Evolutionary conservation across 306 rosid species (phyloP), one percentile per base, ranked within the genome.

Genomic region (Rosa multiflora): DNA sequence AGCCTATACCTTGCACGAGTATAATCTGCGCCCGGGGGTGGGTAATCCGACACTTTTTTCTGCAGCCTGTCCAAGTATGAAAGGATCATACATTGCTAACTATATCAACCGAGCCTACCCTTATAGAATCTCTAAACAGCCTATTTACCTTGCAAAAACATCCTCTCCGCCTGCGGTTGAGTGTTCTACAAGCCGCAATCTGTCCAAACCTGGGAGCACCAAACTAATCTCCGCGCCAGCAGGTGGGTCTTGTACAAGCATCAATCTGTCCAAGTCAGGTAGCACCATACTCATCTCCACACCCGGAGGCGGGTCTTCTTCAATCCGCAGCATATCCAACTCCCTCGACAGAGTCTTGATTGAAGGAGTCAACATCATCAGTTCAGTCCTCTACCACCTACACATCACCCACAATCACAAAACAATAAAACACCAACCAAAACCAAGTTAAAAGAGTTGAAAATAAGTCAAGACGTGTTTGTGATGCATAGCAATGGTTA

Each of bases 351-450:
- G 20, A 62, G 20, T 29, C 0, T 62, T 62, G 42, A 62, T 62
- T 5, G 68, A 62, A 29, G 68, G 68, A 62, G 40, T 62, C 68
- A 62, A 12, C 68, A 62, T 62, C 20, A 62, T 62, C 18, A 62
- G 40, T 62, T 12, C 68, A 29, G 42, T 29, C 18, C 42, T 26
- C 40, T 6, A 12, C 68, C 67, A 62, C 20, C 68, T 62, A 62
- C 20, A 62, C 4, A 62, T 58, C 40, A 62, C 67, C 67, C 32
- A 12, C 6, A 55, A 5, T 8, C 32, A 26, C 23, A 1, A 11
- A 62, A 32, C 67, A 29, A 62, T 14, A 10, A 62, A 62, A 29
- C 40, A 10, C 67, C 67, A 62, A 26, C 67, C 67, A 59, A 23
- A 59, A 59, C 11, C 18, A 23, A 59, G 32, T 29, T 1, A 29